A percentile compares a stretch with the other conserved stretches of the same genome.
Evolutionary conservation across 257 asterid genomes (phyloP).

Genomic region (Lycium ferocissimum): DNA sequence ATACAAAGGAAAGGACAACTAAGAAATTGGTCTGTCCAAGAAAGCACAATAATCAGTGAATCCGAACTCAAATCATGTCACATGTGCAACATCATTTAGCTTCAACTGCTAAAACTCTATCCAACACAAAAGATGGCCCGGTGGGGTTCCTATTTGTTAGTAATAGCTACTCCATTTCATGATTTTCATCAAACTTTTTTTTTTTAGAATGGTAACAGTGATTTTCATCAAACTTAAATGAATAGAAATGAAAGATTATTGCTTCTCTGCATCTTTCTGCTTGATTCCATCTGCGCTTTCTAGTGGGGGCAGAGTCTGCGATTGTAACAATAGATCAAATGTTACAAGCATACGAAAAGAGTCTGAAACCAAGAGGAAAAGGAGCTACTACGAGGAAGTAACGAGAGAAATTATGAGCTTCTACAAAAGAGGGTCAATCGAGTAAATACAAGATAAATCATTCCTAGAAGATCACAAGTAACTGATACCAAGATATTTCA

Average conservation of each 20-base stretch:
- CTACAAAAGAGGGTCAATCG: neutral
- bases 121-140: neutral
- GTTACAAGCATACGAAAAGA: neutral
- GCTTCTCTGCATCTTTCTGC: conserved; percentile 42
- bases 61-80: neutral
- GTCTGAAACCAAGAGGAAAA: neutral
- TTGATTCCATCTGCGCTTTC: conserved; percentile 33
- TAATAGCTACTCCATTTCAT: neutral
- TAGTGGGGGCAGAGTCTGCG: conserved; percentile 54
- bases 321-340: neutral
- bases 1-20: neutral
- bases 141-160: neutral
- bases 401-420: neutral
- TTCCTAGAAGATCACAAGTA: neutral
- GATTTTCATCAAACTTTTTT: neutral
- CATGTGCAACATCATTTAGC: neutral
- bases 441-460: neutral
- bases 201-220: too few species aligned
- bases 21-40: conserved; percentile 3
- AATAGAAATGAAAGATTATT: conserved; percentile 4
- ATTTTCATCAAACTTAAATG: neutral
- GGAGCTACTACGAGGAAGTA: neutral
- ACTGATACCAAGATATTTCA: neutral
- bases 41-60: neutral
- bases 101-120: conserved; percentile 1